These are phyloP conservation scores for Morella rubra DNA, from an alignment of 306 rosid species.

Conservation along the genomic window DNA sequence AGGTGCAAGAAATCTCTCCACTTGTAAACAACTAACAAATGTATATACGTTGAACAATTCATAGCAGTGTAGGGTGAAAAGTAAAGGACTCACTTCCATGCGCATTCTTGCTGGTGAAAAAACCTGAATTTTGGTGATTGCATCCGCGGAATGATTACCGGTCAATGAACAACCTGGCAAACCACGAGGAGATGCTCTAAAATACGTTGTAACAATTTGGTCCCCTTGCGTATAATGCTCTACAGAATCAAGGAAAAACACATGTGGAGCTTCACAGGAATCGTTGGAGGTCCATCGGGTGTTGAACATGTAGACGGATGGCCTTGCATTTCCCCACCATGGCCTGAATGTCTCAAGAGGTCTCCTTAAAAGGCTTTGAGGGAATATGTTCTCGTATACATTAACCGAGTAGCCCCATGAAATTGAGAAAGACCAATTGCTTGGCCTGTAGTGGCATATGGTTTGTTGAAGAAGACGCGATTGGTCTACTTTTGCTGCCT, in stretches of 20 bases:
- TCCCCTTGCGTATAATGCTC: not conserved
- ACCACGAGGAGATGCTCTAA: not conserved
- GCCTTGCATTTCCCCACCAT: not conserved
- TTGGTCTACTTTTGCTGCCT: not conserved
- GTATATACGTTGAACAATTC: no score
- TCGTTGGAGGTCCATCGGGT: not conserved
- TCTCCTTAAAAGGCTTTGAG: not conserved
- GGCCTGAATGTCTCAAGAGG: not conserved
- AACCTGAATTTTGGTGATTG: not conserved
- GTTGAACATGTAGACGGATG: not conserved
- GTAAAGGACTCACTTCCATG: not conserved
- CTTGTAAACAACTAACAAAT: no score
- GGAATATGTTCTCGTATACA: not conserved
- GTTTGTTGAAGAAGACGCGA: not conserved
- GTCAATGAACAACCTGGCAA: not conserved
- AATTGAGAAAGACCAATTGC: constrained; percentile 1
- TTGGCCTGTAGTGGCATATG: not conserved
- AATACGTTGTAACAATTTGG: not conserved
- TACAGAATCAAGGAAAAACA: not conserved
- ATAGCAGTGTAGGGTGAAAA: no score
- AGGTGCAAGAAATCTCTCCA: no score
- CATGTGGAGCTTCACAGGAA: not conserved
- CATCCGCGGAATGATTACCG: constrained; percentile 2
- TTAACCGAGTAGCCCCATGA: constrained; percentile 8
- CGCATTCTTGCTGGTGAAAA: not conserved